Evolutionary conservation across 495 filamentous ascomycete genomes (phyloP).

Genomic region (Zalerion maritima): DNA sequence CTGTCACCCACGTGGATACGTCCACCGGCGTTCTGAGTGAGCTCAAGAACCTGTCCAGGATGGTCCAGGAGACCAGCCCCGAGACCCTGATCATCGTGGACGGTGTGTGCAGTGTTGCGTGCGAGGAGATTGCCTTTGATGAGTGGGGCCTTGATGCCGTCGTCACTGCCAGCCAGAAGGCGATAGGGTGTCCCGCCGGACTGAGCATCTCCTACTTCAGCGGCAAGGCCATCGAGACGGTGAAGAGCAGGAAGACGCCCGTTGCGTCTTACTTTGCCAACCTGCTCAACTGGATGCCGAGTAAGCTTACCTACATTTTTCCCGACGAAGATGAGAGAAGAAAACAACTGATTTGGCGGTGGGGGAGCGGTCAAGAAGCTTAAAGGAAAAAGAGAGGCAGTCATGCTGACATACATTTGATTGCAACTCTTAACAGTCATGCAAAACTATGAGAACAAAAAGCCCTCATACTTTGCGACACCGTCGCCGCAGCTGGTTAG

Average conservation of each 20-base stretch:
- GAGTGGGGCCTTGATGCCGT: constrained; percentile 89
- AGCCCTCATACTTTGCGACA: constrained; percentile 95
- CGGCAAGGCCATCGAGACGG: constrained; percentile 70
- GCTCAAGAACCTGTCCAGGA: constrained; percentile 63
- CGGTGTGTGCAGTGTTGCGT: constrained; percentile 91
- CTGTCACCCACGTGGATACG: constrained; percentile 93
- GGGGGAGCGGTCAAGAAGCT: too few relatives aligned
- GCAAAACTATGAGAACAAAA: constrained; percentile 96
- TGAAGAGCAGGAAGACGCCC: constrained; percentile 63
- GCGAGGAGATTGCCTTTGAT: constrained; percentile 91
- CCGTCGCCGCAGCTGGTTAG: constrained; percentile 88
- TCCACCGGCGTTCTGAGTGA: constrained; percentile 91
- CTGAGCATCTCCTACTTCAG: constrained; percentile 86
- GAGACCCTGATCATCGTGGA: constrained; percentile 85
- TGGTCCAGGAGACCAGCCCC: constrained; percentile 74
- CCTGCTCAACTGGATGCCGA: constrained; percentile 93
- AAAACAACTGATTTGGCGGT: too few relatives aligned
- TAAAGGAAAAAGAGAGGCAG: too few relatives aligned
- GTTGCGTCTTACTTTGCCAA: constrained; percentile 83
- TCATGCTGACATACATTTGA: too few relatives aligned
- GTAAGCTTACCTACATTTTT: constrained; percentile 23
- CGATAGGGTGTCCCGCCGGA: constrained; percentile 86
- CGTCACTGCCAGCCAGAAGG: constrained; percentile 89
- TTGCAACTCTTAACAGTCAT: constrained; percentile 42
- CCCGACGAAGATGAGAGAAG: not conserved